Conservation (phyloP, 2,329 filamentous ascomycete species). For the Graphilbum sp. region DNA sequence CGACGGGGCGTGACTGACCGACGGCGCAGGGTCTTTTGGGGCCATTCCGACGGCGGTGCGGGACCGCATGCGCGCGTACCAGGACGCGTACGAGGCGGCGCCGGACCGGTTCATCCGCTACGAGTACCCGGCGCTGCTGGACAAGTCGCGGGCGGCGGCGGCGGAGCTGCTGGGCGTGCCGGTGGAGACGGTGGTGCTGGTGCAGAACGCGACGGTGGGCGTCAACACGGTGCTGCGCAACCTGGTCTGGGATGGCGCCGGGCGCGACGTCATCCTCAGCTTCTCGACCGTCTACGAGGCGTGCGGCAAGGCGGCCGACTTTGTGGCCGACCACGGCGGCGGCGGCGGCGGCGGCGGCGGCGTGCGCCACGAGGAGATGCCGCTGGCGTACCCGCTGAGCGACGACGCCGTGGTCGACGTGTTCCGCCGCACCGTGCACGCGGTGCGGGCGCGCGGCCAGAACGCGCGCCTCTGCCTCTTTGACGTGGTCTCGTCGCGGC, state of each 20-base stretch:
- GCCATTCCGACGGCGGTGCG: too few species aligned
- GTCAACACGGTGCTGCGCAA: slow-evolving; percentile 69
- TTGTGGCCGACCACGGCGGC: slow-evolving; percentile 45
- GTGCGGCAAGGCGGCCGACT: slow-evolving; percentile 59
- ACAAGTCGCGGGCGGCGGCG: slow-evolving; percentile 46
- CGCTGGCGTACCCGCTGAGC: slow-evolving; percentile 52
- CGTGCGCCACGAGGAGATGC: slow-evolving; percentile 34
- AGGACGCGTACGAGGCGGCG: slow-evolving; percentile 31
- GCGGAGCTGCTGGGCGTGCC: slow-evolving; percentile 47
- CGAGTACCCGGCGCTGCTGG: slow-evolving; percentile 43
- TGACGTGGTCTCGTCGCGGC: slow-evolving; percentile 65
- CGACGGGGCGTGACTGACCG: too few species aligned
- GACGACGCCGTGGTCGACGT: slow-evolving; percentile 48
- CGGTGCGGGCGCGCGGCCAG: slow-evolving; percentile 38
- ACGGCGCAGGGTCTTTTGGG: too few species aligned
- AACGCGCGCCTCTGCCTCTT: slow-evolving; percentile 55
- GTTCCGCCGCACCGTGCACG: slow-evolving; percentile 32
- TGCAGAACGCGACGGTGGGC: slow-evolving; percentile 65
- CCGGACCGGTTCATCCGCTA: slow-evolving; percentile 68
- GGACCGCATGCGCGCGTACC: too few species aligned
- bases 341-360: neutral
- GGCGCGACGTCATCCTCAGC: slow-evolving; percentile 62
- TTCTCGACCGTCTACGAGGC: slow-evolving; percentile 68
- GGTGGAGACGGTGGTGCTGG: slow-evolving; percentile 52
- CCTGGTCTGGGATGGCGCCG: slow-evolving; percentile 47